Conservation (phyloP, 2,329 filamentous ascomycete species). For the Trichoderma sp. region DNA sequence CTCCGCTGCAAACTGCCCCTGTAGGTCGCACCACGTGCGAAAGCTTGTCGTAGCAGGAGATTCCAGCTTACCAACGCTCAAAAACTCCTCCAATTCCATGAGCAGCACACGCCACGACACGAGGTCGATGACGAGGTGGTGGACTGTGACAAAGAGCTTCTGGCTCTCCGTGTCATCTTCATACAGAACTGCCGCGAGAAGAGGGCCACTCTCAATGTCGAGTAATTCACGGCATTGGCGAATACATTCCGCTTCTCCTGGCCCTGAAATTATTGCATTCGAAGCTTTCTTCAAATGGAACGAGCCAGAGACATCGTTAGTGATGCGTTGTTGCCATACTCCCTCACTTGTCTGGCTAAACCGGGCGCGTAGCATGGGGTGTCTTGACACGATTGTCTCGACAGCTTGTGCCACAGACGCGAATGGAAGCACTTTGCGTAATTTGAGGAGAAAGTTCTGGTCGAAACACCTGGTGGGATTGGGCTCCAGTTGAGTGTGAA, state of each 20-base stretch:
- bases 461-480: conserved; percentile 1
- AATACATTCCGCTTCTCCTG: not conserved
- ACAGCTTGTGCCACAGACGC: not conserved
- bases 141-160: conserved; percentile 6
- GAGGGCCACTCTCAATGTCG: not conserved
- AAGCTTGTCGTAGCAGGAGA: not conserved
- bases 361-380: conserved; percentile 1
- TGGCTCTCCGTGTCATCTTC: not conserved
- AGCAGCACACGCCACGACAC: conserved; percentile 23
- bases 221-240: not conserved
- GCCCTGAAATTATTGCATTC: not conserved
- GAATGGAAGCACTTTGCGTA: not conserved
- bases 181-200: not conserved
- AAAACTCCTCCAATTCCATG: conserved; percentile 15
- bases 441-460: conserved; percentile 14
- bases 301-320: not conserved
- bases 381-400: not conserved
- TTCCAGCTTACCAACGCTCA: not conserved
- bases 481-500: not conserved
- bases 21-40: not conserved
- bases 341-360: not conserved
- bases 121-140: conserved; percentile 23
- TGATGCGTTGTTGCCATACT: not conserved
- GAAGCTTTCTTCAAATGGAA: not conserved
- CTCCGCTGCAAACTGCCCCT: not conserved